phyloP scores from a whole-genome alignment of 2,329 filamentous ascomycete species.

The Calonectria naviculata region DNA sequence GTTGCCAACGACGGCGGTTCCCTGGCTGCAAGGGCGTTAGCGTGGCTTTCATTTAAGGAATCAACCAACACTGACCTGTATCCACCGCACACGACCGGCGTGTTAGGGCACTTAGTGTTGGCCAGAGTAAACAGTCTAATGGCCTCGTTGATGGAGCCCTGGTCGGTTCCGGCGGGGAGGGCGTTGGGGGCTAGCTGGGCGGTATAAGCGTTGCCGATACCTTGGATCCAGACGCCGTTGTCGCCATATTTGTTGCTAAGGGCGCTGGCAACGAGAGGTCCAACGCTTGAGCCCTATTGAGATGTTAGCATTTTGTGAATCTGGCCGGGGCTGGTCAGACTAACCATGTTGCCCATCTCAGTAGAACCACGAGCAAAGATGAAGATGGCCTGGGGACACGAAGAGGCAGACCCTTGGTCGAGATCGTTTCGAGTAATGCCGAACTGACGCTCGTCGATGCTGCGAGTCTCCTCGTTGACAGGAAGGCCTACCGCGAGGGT shows the following conservation, averaged over 20 bases:
- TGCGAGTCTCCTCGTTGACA: background rate
- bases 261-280: slow-evolving; percentile 42
- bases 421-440: slow-evolving; percentile 41
- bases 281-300: slow-evolving; percentile 42
- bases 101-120: slow-evolving; percentile 54
- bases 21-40: slow-evolving; percentile 55
- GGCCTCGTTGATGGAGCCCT: slow-evolving; percentile 52
- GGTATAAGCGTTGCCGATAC: slow-evolving; percentile 53
- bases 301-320: too few species aligned
- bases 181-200: slow-evolving; percentile 50
- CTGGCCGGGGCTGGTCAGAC: background rate
- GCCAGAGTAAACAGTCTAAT: slow-evolving; percentile 53
- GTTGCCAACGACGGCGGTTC: slow-evolving; percentile 55
- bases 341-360: slow-evolving; percentile 52
- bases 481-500: background rate
- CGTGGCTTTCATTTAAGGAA: slow-evolving; percentile 32
- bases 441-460: slow-evolving; percentile 31
- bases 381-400: slow-evolving; percentile 51
- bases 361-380: slow-evolving; percentile 53
- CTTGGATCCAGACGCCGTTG: slow-evolving; percentile 53
- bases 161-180: slow-evolving; percentile 49
- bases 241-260: slow-evolving; percentile 42
- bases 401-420: slow-evolving; percentile 37
- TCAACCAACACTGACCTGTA: slow-evolving; percentile 36
- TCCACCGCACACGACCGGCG: slow-evolving; percentile 55